Evolutionary conservation across 164 flowering plant species (phyloP).

Genomic region (Vitis labrusca): DNA sequence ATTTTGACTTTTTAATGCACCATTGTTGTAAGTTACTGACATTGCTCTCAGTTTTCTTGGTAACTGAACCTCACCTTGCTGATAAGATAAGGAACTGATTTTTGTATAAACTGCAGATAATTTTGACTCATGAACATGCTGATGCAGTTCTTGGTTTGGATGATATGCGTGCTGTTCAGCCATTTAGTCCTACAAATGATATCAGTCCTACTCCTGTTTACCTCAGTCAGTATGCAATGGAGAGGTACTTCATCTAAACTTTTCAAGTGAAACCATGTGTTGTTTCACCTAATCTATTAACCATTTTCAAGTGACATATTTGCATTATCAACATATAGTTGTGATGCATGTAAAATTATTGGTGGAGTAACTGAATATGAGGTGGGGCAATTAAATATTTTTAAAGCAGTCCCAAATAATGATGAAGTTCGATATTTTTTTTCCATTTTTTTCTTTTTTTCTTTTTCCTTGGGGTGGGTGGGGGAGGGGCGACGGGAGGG

Average conservation of each 20-base stretch:
- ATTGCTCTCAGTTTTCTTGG: background rate
- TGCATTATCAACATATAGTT: background rate
- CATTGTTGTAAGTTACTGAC: background rate
- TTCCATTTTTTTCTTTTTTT: no score
- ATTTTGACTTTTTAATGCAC: background rate
- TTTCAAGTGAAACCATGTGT: background rate
- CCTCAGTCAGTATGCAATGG: slow-evolving; percentile 73
- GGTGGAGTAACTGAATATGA: background rate
- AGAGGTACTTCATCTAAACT: slow-evolving; percentile 47
- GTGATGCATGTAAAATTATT: background rate
- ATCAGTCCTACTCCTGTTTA: slow-evolving; percentile 80
- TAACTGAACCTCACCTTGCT: background rate
- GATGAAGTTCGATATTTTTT: no score
- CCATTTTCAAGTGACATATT: background rate
- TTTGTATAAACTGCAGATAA: slow-evolving; percentile 56
- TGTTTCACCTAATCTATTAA: background rate
- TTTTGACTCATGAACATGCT: slow-evolving; percentile 99
- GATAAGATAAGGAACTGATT: background rate
- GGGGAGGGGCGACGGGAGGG: no score
- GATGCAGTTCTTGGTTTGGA: slow-evolving; percentile 97
- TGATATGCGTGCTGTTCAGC: slow-evolving; percentile 87
- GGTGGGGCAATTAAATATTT: no score
- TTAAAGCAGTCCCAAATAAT: no score
- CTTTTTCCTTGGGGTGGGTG: no score
- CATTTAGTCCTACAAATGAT: slow-evolving; percentile 74